Conservation (phyloP, 2,329 filamentous ascomycete genomes). For the Scedosporium dehoogii region DNA sequence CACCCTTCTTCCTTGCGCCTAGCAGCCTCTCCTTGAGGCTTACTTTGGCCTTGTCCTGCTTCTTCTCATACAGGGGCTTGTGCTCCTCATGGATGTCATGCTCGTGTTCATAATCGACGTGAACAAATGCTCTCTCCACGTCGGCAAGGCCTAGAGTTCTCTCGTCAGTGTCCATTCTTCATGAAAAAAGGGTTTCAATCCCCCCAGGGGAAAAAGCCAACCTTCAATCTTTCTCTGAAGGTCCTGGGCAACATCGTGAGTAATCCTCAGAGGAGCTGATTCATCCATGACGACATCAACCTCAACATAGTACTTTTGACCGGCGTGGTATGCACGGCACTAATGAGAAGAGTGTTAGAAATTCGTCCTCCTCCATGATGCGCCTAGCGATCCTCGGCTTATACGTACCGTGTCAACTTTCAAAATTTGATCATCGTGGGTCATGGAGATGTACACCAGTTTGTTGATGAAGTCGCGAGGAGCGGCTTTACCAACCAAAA, state of each 20-base stretch:
- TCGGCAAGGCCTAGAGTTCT: conserved; percentile 17
- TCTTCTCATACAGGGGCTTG: conserved; percentile 29
- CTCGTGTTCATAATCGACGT: conserved; percentile 33
- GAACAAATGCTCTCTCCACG: conserved; percentile 35
- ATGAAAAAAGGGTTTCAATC: conserved; percentile 19
- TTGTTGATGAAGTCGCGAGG: conserved; percentile 45
- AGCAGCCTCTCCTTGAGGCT: background rate
- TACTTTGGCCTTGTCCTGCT: conserved; percentile 11
- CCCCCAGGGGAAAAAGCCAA: background rate
- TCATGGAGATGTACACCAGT: conserved; percentile 45
- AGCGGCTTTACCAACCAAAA: conserved; percentile 52
- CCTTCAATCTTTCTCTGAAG: conserved; percentile 50
- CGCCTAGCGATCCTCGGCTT: background rate
- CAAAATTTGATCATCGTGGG: conserved; percentile 40
- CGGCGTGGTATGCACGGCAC: conserved; percentile 51
- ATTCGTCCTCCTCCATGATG: background rate
- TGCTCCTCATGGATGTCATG: conserved; percentile 31
- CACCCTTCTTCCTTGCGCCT: background rate
- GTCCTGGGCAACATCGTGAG: conserved; percentile 50
- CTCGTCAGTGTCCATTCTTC: background rate
- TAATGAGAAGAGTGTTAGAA: conserved; percentile 9
- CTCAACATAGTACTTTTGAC: conserved; percentile 52
- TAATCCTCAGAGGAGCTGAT: conserved; percentile 40
- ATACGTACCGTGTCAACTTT: conserved; percentile 45
- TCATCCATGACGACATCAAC: conserved; percentile 53